Evolutionary conservation across 305 asterid species (phyloP).

Genomic region (Solanum hybrid): DNA sequence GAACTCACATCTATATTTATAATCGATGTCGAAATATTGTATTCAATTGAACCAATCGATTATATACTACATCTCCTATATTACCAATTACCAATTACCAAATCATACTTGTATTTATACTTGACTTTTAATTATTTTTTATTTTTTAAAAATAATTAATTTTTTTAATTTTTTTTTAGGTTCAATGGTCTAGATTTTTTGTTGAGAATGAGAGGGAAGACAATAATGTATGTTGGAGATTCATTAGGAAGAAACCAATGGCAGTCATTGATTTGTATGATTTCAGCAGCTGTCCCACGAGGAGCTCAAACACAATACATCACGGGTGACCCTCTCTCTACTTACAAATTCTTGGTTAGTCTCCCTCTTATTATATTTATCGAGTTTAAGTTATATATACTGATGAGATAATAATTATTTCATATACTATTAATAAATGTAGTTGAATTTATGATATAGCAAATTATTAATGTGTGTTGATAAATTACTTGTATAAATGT

Average conservation of each 20-base stretch:
- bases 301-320: conserved; percentile 44
- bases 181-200: conserved; percentile 56
- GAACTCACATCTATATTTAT: neutral
- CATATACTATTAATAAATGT: neutral
- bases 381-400: neutral
- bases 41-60: neutral
- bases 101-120: neutral
- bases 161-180: conserved; percentile 24
- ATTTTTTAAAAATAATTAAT: too few species aligned
- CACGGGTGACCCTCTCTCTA: conserved; percentile 65
- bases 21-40: too few species aligned
- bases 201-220: conserved; percentile 72
- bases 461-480: neutral
- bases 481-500: neutral
- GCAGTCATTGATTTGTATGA: conserved; percentile 80
- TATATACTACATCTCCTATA: neutral
- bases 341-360: conserved; percentile 56
- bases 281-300: conserved; percentile 44
- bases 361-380: neutral
- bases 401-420: neutral
- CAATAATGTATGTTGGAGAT: conserved; percentile 90
- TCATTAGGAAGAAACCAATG: conserved; percentile 89
- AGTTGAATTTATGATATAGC: neutral
- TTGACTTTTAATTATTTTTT: neutral
- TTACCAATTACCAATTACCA: too few species aligned